Percentiles rank a stretch among this genome's conserved stretches.
Conservation (phyloP, 306 rosid species). For the Inga laurina region DNA sequence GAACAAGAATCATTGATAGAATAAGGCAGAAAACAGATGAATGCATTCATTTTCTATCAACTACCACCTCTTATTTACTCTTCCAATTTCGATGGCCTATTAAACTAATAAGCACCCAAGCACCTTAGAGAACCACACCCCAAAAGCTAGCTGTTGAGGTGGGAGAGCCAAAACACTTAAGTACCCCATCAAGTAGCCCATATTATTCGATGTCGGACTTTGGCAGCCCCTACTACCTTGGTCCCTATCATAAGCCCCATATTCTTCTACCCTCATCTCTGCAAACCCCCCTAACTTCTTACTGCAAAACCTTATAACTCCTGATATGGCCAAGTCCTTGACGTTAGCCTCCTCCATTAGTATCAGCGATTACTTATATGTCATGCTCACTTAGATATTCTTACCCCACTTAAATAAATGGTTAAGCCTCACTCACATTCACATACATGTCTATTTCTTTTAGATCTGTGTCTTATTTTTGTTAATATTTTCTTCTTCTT, state of each 20-base stretch:
- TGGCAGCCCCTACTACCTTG: no score
- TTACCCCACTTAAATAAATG: neutral
- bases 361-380: neutral
- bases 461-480: neutral
- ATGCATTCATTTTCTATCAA: constrained; percentile 61
- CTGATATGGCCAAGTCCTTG: constrained; percentile 43
- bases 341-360: neutral
- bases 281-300: neutral
- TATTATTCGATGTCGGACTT: no score
- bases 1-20: constrained; percentile 35
- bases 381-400: neutral
- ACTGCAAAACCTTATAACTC: neutral
- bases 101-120: neutral
- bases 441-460: neutral
- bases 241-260: neutral
- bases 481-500: neutral
- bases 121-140: no score
- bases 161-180: no score
- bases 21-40: constrained; percentile 54
- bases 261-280: neutral
- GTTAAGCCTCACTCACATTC: neutral
- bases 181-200: no score
- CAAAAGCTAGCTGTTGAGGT: no score
- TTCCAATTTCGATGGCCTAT: neutral
- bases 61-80: constrained; percentile 41